Evolutionary conservation across 2,329 filamentous ascomycete genomes (phyloP), one percentile per base, ranked within the genome.

Genomic region (Pestalotiopsis sp.): DNA sequence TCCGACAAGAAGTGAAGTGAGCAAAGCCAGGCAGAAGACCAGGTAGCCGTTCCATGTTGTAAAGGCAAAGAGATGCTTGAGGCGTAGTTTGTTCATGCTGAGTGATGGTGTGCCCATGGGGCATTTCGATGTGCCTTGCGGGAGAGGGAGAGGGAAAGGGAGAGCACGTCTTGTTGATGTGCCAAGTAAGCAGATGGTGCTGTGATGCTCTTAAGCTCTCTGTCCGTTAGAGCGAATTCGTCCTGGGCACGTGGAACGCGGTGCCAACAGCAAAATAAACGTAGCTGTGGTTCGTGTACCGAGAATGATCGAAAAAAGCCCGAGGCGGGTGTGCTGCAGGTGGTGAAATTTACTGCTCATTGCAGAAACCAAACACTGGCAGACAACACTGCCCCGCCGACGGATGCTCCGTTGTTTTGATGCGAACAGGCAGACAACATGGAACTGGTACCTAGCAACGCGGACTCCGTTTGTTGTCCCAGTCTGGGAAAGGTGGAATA

Each of bases 21-120:
- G 12, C 0, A 92, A 64, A 0, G 90, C 92, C 2, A 84, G 74
- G 12, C 83, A 61, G 0, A 95, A 78, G 4, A 87, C 76, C 0
- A 82, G 80, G 0, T 86, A 71, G 75, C 97, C 91, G 17, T 82
- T 80, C 72, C 79, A 83, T n/a, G 84, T 88, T 0, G 91, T 92
- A 78, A 97, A 97, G 57, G 83, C 82, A 78, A 97, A 95, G 3
- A 98, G 84, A 61, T 84, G 78, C 52, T 68, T 71, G 23, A 74
- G 69, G 3, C 73, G 73, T 0, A 70, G 65, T 2, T 63, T 31
- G 13, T 66, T 27, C 23, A 59, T 59, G 57, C 5, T 27, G 20
- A 59, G 20, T 59, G 23, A 23, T 59, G 57, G 27, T 14, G 57
- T 13, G 14, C 11, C 23, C 17, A n/a, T 14, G 31, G n/a, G 45